Conservation (phyloP, 1,139 yeast species). For the Yamadazyma atlantica region DNA sequence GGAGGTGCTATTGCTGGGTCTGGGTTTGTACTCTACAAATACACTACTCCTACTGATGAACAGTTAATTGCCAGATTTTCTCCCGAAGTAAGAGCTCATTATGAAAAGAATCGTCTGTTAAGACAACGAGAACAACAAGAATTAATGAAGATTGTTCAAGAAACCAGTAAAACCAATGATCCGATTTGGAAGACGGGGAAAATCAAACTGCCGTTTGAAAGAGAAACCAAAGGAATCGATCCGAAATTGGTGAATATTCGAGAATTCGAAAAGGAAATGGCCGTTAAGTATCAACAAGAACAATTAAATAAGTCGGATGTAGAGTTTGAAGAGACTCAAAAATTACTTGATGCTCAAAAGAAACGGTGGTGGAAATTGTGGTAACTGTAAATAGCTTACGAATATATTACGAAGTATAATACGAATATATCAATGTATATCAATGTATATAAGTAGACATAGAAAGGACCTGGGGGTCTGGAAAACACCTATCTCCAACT, state of each 20-base stretch:
- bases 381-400: slow-evolving; percentile 4
- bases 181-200: slow-evolving; percentile 83
- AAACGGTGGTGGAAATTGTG: slow-evolving; percentile 32
- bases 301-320: slow-evolving; percentile 37
- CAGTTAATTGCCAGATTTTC: slow-evolving; percentile 70
- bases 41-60: slow-evolving; percentile 83
- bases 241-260: slow-evolving; percentile 46
- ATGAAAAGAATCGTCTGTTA: slow-evolving; percentile 62
- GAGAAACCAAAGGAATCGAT: slow-evolving; percentile 29
- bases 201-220: slow-evolving; percentile 64
- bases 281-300: slow-evolving; percentile 42
- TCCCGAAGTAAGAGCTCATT: slow-evolving; percentile 79
- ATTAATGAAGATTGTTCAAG: slow-evolving; percentile 61
- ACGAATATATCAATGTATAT: too few species aligned
- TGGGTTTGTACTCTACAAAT: slow-evolving; percentile 66
- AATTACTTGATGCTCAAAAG: slow-evolving; percentile 28
- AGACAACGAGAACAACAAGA: slow-evolving; percentile 67
- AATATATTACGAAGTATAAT: too few species aligned
- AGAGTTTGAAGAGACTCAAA: slow-evolving; percentile 32
- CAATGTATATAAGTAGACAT: too few species aligned
- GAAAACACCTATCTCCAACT: slow-evolving; percentile 31
- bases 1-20: slow-evolving; percentile 65
- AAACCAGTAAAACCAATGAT: slow-evolving; percentile 63
- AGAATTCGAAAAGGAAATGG: slow-evolving; percentile 43
- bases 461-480: not conserved